Conservation (phyloP, 495 filamentous ascomycete genomes). For the Hyaloscypha finlandica region DNA sequence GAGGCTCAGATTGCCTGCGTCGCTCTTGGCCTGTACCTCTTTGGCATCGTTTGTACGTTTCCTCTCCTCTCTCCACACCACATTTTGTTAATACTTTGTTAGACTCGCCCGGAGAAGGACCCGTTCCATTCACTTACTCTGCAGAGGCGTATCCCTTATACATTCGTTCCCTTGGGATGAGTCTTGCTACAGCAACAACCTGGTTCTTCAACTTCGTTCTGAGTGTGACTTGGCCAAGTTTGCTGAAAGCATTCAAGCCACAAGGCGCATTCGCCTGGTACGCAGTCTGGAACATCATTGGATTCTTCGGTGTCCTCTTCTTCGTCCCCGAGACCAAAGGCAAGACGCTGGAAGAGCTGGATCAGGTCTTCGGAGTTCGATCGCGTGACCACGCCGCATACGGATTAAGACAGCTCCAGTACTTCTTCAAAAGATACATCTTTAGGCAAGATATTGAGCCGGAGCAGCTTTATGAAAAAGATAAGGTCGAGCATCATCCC, state of each 20-base stretch:
- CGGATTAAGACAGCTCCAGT: constrained; percentile 21
- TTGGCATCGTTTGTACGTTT: constrained; percentile 57
- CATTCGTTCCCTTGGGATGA: constrained; percentile 74
- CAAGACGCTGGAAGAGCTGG: constrained; percentile 68
- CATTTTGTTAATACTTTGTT: no score
- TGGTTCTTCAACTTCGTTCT: constrained; percentile 72
- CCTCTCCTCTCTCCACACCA: no score
- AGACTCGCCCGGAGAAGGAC: constrained; percentile 65
- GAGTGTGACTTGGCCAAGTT: constrained; percentile 68
- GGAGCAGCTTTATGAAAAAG: constrained; percentile 18
- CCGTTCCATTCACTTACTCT: constrained; percentile 73
- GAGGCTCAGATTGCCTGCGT: constrained; percentile 53
- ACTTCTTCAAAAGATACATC: constrained; percentile 26
- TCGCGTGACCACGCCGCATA: constrained; percentile 42
- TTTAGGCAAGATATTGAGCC: constrained; percentile 19
- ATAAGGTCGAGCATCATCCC: constrained; percentile 22
- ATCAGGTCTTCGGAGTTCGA: constrained; percentile 57
- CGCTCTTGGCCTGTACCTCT: constrained; percentile 67
- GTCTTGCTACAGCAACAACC: constrained; percentile 71
- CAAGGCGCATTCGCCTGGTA: constrained; percentile 58
- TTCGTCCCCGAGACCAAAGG: constrained; percentile 82
- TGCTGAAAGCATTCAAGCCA: constrained; percentile 55
- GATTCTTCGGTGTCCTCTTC: constrained; percentile 70
- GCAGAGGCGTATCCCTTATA: constrained; percentile 83
- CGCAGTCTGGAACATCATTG: constrained; percentile 68